Evolutionary conservation across 768 basidiomycete genomes (phyloP), one percentile per base, ranked within the genome.

Genomic region (Dentipellis fragilis): DNA sequence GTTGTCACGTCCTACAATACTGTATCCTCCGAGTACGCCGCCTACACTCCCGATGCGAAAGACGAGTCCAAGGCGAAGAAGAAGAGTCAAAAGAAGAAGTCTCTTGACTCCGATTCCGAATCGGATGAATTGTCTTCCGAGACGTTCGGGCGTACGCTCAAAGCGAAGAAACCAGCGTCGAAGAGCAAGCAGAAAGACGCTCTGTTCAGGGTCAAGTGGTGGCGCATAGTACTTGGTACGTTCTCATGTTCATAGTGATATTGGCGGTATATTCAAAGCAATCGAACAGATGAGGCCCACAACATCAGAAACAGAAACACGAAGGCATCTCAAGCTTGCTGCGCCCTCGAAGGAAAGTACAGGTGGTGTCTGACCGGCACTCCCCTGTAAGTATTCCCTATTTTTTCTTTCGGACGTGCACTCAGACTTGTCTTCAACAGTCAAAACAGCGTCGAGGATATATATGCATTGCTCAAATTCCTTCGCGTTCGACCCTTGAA

Each of bases 321-420:
- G 0, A 88, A 91, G 64, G 80, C 80, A 34, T 83, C 90, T 2
- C 73, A 84, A 38, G 92, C 89, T 0, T 91, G 90, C 57, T 88
- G 82, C 57, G 86, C 75, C 6, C 73, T 95, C n/a, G 68, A 84
- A 49, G 78, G 80, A 12, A 89, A 87, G 63, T 93, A 79, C 68
- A 76, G 89, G 53, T 96, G 93, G 93, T 89, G 86, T 67, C 70
- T 94, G 55, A 93, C 90, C 6, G 93, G 87, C 29, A 89, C 88
- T 17, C 87, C 88, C 0, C 79, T 89, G 85, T 84, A 61, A 38
- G 71, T 58, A 34, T 4, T 17, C 35, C 4, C 17, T 6, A 3
- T 49, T 21, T 19, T 36, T 50, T 19, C 3, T 29, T 6, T 29
- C 6, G 29, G 42, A 17, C 14, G 4, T 19, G 10, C 19, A 9